Evolutionary conservation across 441 rosid species (phyloP).

Genomic region (Euphorbia celastroides): DNA sequence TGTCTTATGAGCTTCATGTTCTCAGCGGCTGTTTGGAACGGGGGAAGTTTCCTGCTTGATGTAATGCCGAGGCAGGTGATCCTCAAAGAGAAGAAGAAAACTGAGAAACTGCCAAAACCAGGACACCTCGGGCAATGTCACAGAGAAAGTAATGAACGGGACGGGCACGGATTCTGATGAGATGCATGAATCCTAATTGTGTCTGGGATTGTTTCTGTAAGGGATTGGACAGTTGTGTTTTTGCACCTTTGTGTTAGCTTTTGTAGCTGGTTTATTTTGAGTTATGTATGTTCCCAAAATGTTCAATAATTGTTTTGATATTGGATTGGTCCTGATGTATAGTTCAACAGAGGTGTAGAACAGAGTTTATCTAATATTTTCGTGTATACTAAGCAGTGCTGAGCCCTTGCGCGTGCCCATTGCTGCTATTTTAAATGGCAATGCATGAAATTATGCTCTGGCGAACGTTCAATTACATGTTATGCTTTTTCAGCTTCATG

Average conservation of each 20-base stretch:
- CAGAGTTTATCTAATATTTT: neutral
- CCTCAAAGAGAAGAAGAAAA: constrained; percentile 67
- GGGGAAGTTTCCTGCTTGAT: constrained; percentile 83
- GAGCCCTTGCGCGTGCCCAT: too few species aligned
- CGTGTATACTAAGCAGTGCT: too few species aligned
- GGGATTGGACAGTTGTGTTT: neutral
- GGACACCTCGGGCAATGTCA: constrained; percentile 11
- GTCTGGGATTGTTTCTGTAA: neutral
- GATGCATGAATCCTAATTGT: neutral
- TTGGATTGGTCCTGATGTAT: neutral
- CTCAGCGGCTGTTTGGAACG: constrained; percentile 87
- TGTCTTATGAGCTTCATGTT: constrained; percentile 61
- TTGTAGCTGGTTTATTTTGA: neutral
- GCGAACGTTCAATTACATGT: too few species aligned
- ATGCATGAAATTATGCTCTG: too few species aligned
- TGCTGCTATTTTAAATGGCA: too few species aligned
- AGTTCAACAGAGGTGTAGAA: neutral
- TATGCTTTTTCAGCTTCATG: too few species aligned
- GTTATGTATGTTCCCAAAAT: neutral
- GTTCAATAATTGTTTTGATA: neutral
- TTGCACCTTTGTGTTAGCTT: neutral
- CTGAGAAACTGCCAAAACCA: constrained; percentile 38
- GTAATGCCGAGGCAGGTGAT: constrained; percentile 91
- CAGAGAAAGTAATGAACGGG: constrained; percentile 14
- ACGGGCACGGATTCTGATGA: constrained; percentile 7